Base-by-base conservation (phyloP, 257 asterid species). In the Rauvolfia tetraphylla region DNA sequence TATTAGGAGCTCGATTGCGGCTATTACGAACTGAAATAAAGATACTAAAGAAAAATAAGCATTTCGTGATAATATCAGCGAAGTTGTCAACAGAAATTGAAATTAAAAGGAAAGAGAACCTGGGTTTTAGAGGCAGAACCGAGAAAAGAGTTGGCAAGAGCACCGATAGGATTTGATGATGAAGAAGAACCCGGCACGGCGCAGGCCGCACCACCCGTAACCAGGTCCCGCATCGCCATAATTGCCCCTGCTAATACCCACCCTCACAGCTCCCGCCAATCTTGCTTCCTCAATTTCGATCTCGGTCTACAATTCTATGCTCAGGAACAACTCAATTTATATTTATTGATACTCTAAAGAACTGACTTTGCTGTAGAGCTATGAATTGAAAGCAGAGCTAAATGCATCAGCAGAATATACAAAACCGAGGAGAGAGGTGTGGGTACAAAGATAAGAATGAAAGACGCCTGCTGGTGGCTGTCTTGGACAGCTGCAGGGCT, bases 81-180 rank as follows among this genome's bases (percentile, higher is more conserved):
- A 49, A 49, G 56, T 49, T 11, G 22, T 49, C 46, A 62, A 62
- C 34, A n/a, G 22, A 56, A 7, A 22, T 38, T 13, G 17, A 27
- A n/a, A 23, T 1, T 4, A 42, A 46, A 22, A 38, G 33, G 17
- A 42, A 22, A 20, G 13, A 2, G 23, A 57, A 92, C 99, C 98
- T 95, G 92, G 73, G 97, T 86, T 87, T 91, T 91, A 74, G 99
- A 93, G n/a, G 98, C 93, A 27, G 99, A 90, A 38, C 98, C 99
- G 59, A 93, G 73, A 78, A 95, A 93, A 46, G 92, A 85, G 88
- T 89, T 90, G 75, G 97, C 97, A 74, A 95, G 88, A 79, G 97
- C 93, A 49, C 97, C 99, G 59, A 95, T 80, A 22, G 98, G 99
- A 84, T 95, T 95, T 59, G 94, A 81, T 2, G 99, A 90, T 62